These are phyloP conservation scores for Cutaneotrichosporon spelunceum DNA, from an alignment of 1,284 basidiomycete species.

Conservation along the genomic window DNA sequence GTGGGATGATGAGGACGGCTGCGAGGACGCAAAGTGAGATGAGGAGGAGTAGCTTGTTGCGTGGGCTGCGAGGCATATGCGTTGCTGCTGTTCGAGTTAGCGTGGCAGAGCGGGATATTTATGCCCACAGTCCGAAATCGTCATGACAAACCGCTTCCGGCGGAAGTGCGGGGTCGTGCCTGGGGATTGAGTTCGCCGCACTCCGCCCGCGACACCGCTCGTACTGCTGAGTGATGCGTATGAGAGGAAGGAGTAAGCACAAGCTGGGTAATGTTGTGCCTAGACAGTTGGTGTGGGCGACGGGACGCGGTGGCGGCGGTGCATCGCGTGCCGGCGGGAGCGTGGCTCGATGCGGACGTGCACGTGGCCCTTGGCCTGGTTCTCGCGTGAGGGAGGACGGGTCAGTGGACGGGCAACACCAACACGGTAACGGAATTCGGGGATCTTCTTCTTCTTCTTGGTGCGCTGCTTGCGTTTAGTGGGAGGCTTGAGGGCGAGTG, in stretches of 20 bases:
- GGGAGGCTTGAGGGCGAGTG: constrained; percentile 2
- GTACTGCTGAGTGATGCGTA: not conserved
- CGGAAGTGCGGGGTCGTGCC: constrained; percentile 6
- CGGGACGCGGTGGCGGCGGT: constrained; percentile 3
- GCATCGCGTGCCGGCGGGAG: constrained; percentile 3
- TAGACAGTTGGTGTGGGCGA: constrained; percentile 5
- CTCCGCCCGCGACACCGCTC: not conserved
- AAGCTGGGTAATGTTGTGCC: not conserved
- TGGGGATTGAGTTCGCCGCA: not conserved
- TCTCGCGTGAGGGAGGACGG: not conserved
- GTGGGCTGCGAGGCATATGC: constrained; percentile 3
- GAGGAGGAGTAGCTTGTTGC: constrained; percentile 5
- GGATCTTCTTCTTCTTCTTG: constrained; percentile 5
- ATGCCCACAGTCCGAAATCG: not conserved
- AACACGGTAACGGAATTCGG: constrained; percentile 2
- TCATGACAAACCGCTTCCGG: constrained; percentile 3
- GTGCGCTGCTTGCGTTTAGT: not conserved
- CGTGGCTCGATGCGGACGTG: constrained; percentile 6
- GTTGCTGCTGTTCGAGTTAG: not conserved
- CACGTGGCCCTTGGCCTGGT: not conserved
- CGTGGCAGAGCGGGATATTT: not conserved
- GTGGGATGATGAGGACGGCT: constrained; percentile 12
- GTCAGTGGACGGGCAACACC: not conserved
- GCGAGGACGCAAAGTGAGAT: constrained; percentile 13
- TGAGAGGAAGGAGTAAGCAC: not conserved